Conservation (phyloP, 2,329 filamentous ascomycete genomes). For the Colletotrichum scovillei region DNA sequence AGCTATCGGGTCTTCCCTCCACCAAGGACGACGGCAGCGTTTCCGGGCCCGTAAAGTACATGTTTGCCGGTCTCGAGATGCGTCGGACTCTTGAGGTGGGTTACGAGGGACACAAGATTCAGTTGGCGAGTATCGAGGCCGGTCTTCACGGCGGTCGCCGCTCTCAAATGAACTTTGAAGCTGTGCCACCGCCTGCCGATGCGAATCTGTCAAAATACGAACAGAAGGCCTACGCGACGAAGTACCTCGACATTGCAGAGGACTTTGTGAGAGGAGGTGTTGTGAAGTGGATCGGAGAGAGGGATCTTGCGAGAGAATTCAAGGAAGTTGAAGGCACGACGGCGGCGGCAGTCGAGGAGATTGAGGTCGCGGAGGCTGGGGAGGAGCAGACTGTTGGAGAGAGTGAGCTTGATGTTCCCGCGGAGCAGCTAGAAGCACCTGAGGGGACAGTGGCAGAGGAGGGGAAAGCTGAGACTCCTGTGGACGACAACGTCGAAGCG, state of each 20-base stretch:
- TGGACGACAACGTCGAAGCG: background rate
- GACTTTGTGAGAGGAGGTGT: slow-evolving; percentile 10
- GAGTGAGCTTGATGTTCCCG: background rate
- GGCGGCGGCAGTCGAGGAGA: background rate
- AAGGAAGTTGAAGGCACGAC: background rate
- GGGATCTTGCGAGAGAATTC: background rate
- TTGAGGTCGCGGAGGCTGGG: background rate
- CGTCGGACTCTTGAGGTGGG: slow-evolving; percentile 57
- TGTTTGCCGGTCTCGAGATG: slow-evolving; percentile 65
- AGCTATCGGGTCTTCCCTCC: slow-evolving; percentile 32
- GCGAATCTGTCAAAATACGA: background rate
- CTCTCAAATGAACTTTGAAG: slow-evolving; percentile 60
- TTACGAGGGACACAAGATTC: slow-evolving; percentile 57
- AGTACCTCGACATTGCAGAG: slow-evolving; percentile 1
- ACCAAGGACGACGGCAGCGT: background rate
- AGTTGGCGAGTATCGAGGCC: slow-evolving; percentile 64
- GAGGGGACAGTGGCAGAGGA: background rate
- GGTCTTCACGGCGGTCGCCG: slow-evolving; percentile 62
- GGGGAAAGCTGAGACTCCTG: background rate
- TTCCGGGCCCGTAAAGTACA: slow-evolving; percentile 35
- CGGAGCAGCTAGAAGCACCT: background rate
- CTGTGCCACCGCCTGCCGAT: background rate
- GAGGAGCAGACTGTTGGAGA: background rate
- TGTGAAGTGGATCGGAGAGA: slow-evolving; percentile 25
- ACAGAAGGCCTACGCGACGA: background rate